A percentile compares a stretch with the other conserved stretches of the same genome.
Conservation (phyloP, 2,329 filamentous ascomycete genomes). For the Lasiodiplodia citricola region DNA sequence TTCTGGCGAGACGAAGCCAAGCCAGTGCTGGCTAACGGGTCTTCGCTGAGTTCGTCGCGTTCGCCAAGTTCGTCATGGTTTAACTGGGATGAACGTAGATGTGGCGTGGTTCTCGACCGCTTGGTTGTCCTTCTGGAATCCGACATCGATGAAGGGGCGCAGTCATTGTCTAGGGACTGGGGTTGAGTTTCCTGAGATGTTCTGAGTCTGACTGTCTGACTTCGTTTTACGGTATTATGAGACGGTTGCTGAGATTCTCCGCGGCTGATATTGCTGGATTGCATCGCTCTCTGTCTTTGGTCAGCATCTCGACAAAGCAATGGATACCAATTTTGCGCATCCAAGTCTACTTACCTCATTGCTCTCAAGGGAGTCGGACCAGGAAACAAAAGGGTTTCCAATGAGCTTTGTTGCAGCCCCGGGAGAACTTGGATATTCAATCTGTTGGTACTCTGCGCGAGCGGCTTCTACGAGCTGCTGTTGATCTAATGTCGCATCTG, state of each 20-base stretch:
- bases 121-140: not conserved
- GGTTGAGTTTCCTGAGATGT: not conserved
- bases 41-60: slow-evolving; percentile 24
- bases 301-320: not conserved
- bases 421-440: slow-evolving; percentile 26
- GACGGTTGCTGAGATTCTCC: not conserved
- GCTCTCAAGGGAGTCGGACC: slow-evolving; percentile 39
- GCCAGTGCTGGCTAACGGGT: slow-evolving; percentile 29
- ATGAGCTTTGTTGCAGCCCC: slow-evolving; percentile 28
- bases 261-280: not conserved
- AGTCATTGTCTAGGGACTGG: not conserved
- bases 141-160: not conserved
- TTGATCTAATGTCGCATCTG: slow-evolving; percentile 49
- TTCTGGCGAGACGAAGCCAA: not conserved
- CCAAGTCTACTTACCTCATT: not conserved
- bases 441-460: slow-evolving; percentile 33
- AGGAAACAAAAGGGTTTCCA: slow-evolving; percentile 41
- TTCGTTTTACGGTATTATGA: not conserved
- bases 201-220: not conserved
- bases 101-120: not conserved
- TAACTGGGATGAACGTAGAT: not conserved
- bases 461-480: slow-evolving; percentile 46
- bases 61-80: slow-evolving; percentile 5
- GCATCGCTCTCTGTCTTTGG: not conserved
- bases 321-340: not conserved